Conservation (phyloP, 768 basidiomycete genomes). For the Termitomyces sp. region DNA sequence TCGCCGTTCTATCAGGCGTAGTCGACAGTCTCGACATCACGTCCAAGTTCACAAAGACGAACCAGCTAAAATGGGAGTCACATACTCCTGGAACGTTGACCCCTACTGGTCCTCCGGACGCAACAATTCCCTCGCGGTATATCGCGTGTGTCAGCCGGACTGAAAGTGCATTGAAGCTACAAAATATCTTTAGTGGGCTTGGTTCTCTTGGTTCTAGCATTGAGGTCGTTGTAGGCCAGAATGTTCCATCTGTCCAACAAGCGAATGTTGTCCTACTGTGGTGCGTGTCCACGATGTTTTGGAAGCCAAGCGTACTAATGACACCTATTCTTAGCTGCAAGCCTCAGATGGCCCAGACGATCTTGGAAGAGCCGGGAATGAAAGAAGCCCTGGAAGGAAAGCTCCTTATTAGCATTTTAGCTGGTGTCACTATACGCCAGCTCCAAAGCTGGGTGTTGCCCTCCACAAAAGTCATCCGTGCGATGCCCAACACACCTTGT, state of each 20-base stretch:
- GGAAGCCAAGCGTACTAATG: neutral
- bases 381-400: conserved; percentile 82
- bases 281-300: conserved; percentile 36
- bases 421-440: conserved; percentile 90
- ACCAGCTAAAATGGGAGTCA: conserved; percentile 32
- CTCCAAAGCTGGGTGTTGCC: conserved; percentile 68
- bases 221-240: conserved; percentile 64
- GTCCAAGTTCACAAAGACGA: conserved; percentile 19
- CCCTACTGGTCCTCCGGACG: conserved; percentile 56
- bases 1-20: conserved; percentile 92
- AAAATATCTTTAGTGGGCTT: conserved; percentile 50
- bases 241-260: conserved; percentile 64
- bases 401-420: conserved; percentile 93
- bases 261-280: conserved; percentile 87
- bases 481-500: conserved; percentile 99
- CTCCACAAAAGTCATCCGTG: conserved; percentile 82
- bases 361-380: conserved; percentile 74
- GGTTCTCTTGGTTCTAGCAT: conserved; percentile 62
- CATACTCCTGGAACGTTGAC: conserved; percentile 69
- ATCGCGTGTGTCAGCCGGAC: conserved; percentile 83
- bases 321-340: conserved; percentile 65
- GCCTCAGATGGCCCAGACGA: conserved; percentile 76
- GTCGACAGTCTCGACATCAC: conserved; percentile 68
- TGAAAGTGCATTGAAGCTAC: conserved; percentile 68
- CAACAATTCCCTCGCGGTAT: conserved; percentile 73